Evolutionary conservation across 2,329 filamentous ascomycete species (phyloP).

Genomic region (Onygenales sp.): DNA sequence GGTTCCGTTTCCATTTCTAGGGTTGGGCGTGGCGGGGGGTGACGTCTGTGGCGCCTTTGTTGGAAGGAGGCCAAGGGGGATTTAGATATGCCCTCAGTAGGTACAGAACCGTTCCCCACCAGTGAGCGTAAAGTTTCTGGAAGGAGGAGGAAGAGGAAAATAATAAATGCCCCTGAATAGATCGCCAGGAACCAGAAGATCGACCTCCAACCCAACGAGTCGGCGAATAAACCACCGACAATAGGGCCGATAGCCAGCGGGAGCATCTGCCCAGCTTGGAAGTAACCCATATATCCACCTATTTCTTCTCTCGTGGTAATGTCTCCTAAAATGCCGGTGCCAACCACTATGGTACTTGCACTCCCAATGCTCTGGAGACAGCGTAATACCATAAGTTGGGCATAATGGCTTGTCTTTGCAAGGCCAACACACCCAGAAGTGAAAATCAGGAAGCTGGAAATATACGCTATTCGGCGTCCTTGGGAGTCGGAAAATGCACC

Average conservation of each 20-base stretch:
- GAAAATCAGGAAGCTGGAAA: slow-evolving; percentile 31
- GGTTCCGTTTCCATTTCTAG: slow-evolving; percentile 20
- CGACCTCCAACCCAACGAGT: slow-evolving; percentile 29
- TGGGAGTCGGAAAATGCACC: slow-evolving; percentile 31
- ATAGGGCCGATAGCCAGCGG: slow-evolving; percentile 33
- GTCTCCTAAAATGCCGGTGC: slow-evolving; percentile 33
- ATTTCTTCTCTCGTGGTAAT: slow-evolving; percentile 32
- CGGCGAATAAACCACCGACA: slow-evolving; percentile 32
- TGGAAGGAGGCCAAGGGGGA: slow-evolving; percentile 16
- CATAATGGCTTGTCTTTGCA: slow-evolving; percentile 28
- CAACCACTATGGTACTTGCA: slow-evolving; percentile 36
- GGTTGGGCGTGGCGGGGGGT: slow-evolving; percentile 3
- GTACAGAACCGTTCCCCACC: slow-evolving; percentile 24
- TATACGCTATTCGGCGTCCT: slow-evolving; percentile 33
- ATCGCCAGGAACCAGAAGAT: slow-evolving; percentile 39
- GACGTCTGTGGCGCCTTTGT: not conserved
- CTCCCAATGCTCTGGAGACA: slow-evolving; percentile 36
- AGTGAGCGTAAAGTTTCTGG: slow-evolving; percentile 32
- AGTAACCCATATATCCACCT: slow-evolving; percentile 33
- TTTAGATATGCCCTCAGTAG: not conserved
- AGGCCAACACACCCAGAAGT: slow-evolving; percentile 33
- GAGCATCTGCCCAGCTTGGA: slow-evolving; percentile 28
- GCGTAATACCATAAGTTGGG: slow-evolving; percentile 30
- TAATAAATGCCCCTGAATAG: slow-evolving; percentile 24
- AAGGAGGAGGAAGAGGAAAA: slow-evolving; percentile 23